Conservation (phyloP, 2,329 filamentous ascomycete species). For the Cytospora schulzeri region DNA sequence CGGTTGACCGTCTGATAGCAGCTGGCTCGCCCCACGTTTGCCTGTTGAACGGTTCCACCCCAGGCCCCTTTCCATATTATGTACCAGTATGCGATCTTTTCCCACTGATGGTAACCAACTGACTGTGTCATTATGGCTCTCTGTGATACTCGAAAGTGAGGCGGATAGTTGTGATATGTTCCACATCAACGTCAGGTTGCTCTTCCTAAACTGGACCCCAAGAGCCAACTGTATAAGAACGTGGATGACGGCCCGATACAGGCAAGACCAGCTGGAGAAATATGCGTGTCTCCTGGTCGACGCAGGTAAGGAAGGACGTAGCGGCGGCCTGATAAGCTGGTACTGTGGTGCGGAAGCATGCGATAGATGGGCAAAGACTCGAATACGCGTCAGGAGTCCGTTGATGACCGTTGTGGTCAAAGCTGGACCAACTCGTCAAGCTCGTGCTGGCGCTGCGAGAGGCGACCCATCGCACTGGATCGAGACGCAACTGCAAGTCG, state of each 20-base stretch:
- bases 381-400: too few relatives aligned
- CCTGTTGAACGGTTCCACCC: background rate
- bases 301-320: too few relatives aligned
- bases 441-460: too few relatives aligned
- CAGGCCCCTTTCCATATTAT: background rate
- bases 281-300: too few relatives aligned
- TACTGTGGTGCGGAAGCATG: background rate
- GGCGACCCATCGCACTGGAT: too few relatives aligned
- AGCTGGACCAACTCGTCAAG: too few relatives aligned
- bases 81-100: background rate
- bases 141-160: background rate
- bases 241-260: background rate
- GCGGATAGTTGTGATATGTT: too few relatives aligned
- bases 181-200: too few relatives aligned
- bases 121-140: background rate
- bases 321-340: too few relatives aligned
- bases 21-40: background rate
- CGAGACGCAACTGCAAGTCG: too few relatives aligned
- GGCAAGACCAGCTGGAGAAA: background rate
- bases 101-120: background rate
- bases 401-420: background rate
- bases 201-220: too few relatives aligned
- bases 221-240: background rate
- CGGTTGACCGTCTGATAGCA: background rate
- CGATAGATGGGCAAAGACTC: background rate